Evolutionary conservation across 306 rosid genomes (phyloP), one percentile per base, ranked within the genome.

Genomic region (Dalbergia cultrata): DNA sequence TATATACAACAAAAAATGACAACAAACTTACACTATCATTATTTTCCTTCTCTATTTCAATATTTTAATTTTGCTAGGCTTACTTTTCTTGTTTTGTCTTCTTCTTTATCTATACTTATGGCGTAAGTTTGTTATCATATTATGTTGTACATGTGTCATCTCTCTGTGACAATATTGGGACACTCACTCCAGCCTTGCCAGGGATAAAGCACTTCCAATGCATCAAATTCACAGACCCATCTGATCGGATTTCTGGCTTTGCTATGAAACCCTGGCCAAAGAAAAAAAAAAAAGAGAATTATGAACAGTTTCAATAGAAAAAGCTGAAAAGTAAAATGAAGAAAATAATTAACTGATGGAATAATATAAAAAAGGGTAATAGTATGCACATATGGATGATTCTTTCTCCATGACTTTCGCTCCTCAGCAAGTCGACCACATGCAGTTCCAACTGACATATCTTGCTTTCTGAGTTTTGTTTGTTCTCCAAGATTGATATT

Each of bases 141-240:
- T 26, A 26, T 26, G 31, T 26, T 26, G 31, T 26, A 26, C 31
- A 26, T 26, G 31, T 26, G 2, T 26, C 31, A 26, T 26, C 31
- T 26, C 31, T 26, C 31, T 26, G 2, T 26, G 3, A 26, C 31
- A 26, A 26, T 21, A 18, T 9, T 9, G 14, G 10, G 17, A 1
- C 14, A 66, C 86, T 72, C 22, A 83, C 86, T 57, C 72, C 80
- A 8, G 72, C 16, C 75, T 83, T 83, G 67, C 80, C 83, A 37
- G 83, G 83, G 4, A 83, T 59, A 64, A 49, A 66, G 80, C 83
- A 78, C 22, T 83, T 75, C 86, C 86, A 83, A 12, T 5, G 56
- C 86, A 83, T 72, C 66, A 83, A 54, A 67, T 83, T 78, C 50
- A 83, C 83, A 43, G 80, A 56, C 16, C 86, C 86, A 59, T 78